Base-by-base conservation (phyloP, 2,329 filamentous ascomycete genomes). In the Plectosphaerella cucumerina region DNA sequence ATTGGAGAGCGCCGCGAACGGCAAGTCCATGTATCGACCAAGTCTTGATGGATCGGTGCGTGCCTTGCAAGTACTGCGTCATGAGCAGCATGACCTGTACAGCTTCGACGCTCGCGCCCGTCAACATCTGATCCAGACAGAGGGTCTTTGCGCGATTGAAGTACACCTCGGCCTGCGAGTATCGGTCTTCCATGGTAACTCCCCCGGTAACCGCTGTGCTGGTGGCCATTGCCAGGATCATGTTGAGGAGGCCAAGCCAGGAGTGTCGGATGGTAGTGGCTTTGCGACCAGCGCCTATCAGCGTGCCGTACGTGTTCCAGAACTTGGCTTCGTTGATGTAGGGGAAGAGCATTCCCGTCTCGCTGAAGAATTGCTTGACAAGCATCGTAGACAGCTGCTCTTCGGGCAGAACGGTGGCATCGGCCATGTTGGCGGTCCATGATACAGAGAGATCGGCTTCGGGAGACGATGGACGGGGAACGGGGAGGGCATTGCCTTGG, bases 21-120 rank as follows among this genome's bases (percentile, higher is more conserved):
- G 77, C 72, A 1, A 81, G 65, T 0, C 79, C 78, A 53, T 82
- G 79, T 0, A 75, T 67, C 0, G 69, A 76, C 77, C 78, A 82
- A 2, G 78, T 73, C 49, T 80, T 71, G 2, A 78, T 66, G 0
- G 77, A 79, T 18, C 72, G 72, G 35, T 78, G 74, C 0, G 77
- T 80, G 2, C 78, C 76, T 56, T 82, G 77, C 0, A 81, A 65
- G 51, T 81, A 81, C 45, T 77, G 74, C 5, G 70, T 70, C 55
- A 74, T 68, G 1, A 81, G 52, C 0, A 82, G 64, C 8, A 80
- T 65, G 41, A 70, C 71, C 58, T 80, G 76, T 0, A 80, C 76
- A 39, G 69, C 67, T 56, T 80, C 77, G 1, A 78, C 55, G 31
- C 68, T 78, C 3, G 72, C 67, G 2, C 65, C 68, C 17, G 65